Evolutionary conservation across 2,329 filamentous ascomycete genomes (phyloP), one percentile per base, ranked within the genome.

Genomic region (Trichoderma koningii): DNA sequence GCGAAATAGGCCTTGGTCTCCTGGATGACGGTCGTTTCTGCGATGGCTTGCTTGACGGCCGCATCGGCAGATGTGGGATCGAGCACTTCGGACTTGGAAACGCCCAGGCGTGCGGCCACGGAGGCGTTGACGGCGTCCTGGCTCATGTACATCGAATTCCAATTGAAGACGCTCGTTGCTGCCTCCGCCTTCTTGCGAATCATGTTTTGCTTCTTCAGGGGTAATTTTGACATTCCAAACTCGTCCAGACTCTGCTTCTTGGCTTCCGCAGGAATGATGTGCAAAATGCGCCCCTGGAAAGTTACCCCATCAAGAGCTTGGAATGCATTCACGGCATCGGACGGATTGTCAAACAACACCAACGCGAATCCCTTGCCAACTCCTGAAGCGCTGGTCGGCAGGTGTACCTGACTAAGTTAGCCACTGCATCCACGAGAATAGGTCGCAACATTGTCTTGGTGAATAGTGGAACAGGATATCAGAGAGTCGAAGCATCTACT

Each of bases 71-170:
- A 97, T 4, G 94, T 97, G n/a, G 94, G 95, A 78, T 99, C 94
- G 52, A 99, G 83, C 65, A 99, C 79, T 71, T 97, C 93, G 12
- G 92, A 89, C 80, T 99, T 99, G 63, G 90, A 89, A 65, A 99
- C 86, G 53, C 94, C 93, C 65, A 99, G 83, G 62, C 93, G 89
- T 73, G 89, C 87, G 55, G 95, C 92, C 67, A 97, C 87, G 6
- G 93, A 96, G 55, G 91, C 88, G 78, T 97, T 93, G 60, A 99
- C 93, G 57, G 95, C 92, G 80, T 99, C 93, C 79, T 92, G 90
- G 77, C 90, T 97, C 91, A 99, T 96, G 77, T 95, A 99, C n/a
- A 99, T 82, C n/a, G 93, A 94, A 80, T 99, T 99, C 95, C 95
- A 99, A 75, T 94, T 97, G 79, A 98, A 98, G 1, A 86, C 87